phyloP scores from a whole-genome alignment of 805 yeast species.

The Candida tammaniensis region DNA sequence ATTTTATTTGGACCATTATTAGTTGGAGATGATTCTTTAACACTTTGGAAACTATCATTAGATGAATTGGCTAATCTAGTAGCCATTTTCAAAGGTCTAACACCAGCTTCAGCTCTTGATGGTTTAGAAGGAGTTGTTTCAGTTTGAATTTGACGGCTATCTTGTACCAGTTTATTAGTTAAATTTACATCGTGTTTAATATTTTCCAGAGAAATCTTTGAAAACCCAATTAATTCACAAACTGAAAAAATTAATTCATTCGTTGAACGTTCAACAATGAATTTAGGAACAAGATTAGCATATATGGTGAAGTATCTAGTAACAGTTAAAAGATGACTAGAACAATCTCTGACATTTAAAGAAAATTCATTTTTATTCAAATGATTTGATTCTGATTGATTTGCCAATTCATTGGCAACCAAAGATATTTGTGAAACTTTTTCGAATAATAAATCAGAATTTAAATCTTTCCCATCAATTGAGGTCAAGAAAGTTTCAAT shows the following conservation, averaged over 20 bases:
- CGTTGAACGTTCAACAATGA: slow-evolving; percentile 71
- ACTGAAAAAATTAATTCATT: slow-evolving; percentile 68
- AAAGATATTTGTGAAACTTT: slow-evolving; percentile 50
- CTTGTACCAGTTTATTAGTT: too few relatives aligned
- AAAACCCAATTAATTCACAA: slow-evolving; percentile 50
- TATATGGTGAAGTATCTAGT: slow-evolving; percentile 71
- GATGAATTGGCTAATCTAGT: slow-evolving; percentile 38
- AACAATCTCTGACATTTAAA: slow-evolving; percentile 56
- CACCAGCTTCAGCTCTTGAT: slow-evolving; percentile 32
- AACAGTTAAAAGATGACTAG: slow-evolving; percentile 72
- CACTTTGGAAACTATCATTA: slow-evolving; percentile 4
- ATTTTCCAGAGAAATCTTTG: slow-evolving; percentile 5
- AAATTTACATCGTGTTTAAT: too few relatives aligned
- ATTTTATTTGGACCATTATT: slow-evolving; percentile 5
- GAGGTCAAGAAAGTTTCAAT: slow-evolving; percentile 44
- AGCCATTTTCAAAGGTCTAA: slow-evolving; percentile 68
- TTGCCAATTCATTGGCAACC: slow-evolving; percentile 40
- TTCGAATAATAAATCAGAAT: slow-evolving; percentile 46
- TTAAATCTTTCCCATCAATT: slow-evolving; percentile 24
- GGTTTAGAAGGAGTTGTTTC: slow-evolving; percentile 1
- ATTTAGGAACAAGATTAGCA: slow-evolving; percentile 60
- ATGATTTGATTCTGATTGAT: slow-evolving; percentile 24
- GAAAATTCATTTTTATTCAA: slow-evolving; percentile 38
- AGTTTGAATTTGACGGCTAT: neutral
- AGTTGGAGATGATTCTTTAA: slow-evolving; percentile 1